Evolutionary conservation across 2,329 filamentous ascomycete species (phyloP).

Genomic region (Sarocladiaceae sp.): DNA sequence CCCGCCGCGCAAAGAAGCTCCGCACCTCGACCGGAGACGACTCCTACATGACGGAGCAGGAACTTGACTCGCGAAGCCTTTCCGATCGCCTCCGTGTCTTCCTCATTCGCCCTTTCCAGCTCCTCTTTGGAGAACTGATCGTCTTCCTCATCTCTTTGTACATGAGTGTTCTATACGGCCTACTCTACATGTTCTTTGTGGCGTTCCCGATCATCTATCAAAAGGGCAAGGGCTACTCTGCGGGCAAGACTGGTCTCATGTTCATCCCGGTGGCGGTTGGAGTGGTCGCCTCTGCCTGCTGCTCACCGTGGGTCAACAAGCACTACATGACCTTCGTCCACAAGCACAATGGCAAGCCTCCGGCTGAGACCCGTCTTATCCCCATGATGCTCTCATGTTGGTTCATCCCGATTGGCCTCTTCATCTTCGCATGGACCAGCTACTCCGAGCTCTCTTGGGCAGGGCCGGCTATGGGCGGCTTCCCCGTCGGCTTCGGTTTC

Average conservation of each 20-base stretch:
- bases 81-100: constrained; percentile 68
- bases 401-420: constrained; percentile 59
- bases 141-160: constrained; percentile 80
- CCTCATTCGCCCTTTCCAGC: constrained; percentile 77
- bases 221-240: constrained; percentile 71
- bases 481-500: constrained; percentile 73
- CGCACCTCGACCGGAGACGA: constrained; percentile 63
- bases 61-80: constrained; percentile 69
- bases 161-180: constrained; percentile 76
- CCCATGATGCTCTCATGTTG: constrained; percentile 79
- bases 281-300: constrained; percentile 62
- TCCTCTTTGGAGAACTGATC: constrained; percentile 80
- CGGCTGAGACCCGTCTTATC: constrained; percentile 72
- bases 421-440: constrained; percentile 59
- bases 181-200: constrained; percentile 75
- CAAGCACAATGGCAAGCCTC: constrained; percentile 67
- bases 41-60: constrained; percentile 73
- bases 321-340: constrained; percentile 66
- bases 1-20: constrained; percentile 65
- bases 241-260: constrained; percentile 75
- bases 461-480: constrained; percentile 67
- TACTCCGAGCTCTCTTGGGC: constrained; percentile 64
- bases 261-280: constrained; percentile 81
- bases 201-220: constrained; percentile 70
- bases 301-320: constrained; percentile 71